Percentiles rank a stretch among this genome's conserved stretches.
phyloP scores from a whole-genome alignment of 23 red algal genomes.

The Pyropia yezoensis region DNA sequence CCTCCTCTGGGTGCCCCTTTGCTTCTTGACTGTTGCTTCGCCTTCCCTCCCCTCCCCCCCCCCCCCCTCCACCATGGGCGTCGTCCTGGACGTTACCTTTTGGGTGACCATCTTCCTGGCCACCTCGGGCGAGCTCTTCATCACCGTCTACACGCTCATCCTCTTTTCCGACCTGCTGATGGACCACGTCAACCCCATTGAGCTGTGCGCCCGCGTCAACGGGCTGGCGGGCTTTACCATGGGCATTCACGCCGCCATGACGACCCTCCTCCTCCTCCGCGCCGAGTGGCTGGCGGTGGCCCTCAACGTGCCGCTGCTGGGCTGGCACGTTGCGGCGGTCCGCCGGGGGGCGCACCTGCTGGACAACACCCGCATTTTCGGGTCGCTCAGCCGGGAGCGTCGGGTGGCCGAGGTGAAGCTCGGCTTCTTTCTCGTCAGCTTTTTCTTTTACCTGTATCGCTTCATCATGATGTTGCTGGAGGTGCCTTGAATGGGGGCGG shows the following conservation, averaged over 20 bases:
- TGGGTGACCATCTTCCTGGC: constrained; percentile 70
- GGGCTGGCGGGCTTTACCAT: constrained; percentile 63
- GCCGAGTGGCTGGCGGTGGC: constrained; percentile 42
- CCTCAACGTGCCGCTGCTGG: constrained; percentile 54
- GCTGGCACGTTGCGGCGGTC: constrained; percentile 45
- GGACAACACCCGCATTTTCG: constrained; percentile 86
- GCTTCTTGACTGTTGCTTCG: too few species aligned
- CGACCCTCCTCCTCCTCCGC: constrained; percentile 37
- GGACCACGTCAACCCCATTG: constrained; percentile 95
- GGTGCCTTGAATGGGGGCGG: not conserved
- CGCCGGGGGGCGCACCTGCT: constrained; percentile 54
- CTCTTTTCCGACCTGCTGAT: constrained; percentile 77
- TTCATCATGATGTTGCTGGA: constrained; percentile 29
- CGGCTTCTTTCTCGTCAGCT: constrained; percentile 61
- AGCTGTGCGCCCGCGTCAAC: constrained; percentile 91
- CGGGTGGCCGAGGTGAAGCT: constrained; percentile 60
- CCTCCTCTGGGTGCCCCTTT: too few species aligned
- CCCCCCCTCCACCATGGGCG: constrained; percentile 14
- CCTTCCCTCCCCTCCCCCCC: too few species aligned
- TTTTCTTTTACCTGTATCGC: constrained; percentile 84
- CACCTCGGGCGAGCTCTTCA: constrained; percentile 72
- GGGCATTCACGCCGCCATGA: constrained; percentile 31
- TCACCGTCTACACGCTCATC: constrained; percentile 72
- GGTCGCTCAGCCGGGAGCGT: constrained; percentile 39
- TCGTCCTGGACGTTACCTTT: constrained; percentile 50